Conservation (phyloP, 352 stramenopile species). For the Phytophthora lateralis region DNA sequence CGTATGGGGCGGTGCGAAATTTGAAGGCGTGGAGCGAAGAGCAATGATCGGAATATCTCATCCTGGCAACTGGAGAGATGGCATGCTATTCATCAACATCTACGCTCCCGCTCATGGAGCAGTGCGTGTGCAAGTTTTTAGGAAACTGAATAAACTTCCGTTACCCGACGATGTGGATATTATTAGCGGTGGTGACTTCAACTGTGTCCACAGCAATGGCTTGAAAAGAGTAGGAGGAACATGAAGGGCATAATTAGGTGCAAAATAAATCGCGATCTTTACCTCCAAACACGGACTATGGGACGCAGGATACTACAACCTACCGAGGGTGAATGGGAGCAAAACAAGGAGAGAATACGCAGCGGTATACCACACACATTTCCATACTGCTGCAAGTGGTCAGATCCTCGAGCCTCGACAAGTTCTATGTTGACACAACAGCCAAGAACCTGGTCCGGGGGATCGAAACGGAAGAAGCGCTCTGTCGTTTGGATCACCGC, state of each 20-base stretch:
- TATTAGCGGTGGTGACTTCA: slow-evolving; percentile 6
- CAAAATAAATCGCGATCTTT: too few relatives aligned
- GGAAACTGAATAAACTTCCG: neutral
- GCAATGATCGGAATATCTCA: too few relatives aligned
- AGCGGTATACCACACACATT: neutral
- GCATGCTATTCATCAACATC: slow-evolving; percentile 8
- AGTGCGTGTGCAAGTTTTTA: neutral
- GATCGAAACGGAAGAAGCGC: too few relatives aligned
- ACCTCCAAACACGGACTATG: neutral
- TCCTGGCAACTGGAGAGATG: too few relatives aligned
- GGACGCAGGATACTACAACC: neutral
- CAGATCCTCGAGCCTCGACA: neutral
- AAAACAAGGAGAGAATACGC: neutral
- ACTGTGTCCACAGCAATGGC: neutral
- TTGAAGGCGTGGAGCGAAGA: too few relatives aligned
- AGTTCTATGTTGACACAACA: neutral
- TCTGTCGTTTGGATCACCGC: too few relatives aligned
- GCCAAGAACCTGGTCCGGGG: too few relatives aligned
- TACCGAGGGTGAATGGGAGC: neutral
- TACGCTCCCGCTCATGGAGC: neutral
- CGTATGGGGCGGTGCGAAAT: too few relatives aligned
- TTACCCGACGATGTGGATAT: neutral
- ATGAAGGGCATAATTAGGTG: too few relatives aligned
- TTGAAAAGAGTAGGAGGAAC: neutral
- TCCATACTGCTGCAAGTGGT: neutral